These are phyloP conservation scores for Penicillium taxi DNA, from an alignment of 495 filamentous ascomycete genomes.

Conservation along the genomic window DNA sequence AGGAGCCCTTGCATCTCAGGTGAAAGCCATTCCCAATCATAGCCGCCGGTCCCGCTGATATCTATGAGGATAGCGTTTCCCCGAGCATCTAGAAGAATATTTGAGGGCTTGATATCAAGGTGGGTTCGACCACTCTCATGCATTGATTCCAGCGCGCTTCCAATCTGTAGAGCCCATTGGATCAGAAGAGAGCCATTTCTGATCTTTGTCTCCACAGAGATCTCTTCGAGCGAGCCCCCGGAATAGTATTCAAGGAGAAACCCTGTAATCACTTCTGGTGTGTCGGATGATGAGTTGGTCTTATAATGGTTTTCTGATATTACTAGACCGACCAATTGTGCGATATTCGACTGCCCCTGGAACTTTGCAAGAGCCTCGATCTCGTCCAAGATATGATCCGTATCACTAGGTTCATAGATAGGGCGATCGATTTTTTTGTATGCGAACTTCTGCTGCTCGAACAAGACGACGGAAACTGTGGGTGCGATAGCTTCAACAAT, in stretches of 20 bases:
- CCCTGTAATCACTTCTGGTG: conserved; percentile 8
- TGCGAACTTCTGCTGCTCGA: conserved; percentile 4
- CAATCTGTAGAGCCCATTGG: conserved; percentile 23
- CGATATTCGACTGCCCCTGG: conserved; percentile 10
- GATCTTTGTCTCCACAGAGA: background rate
- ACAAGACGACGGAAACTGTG: conserved; percentile 6
- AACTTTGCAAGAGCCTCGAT: conserved; percentile 10
- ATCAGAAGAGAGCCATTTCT: conserved; percentile 6
- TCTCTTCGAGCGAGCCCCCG: conserved; percentile 11
- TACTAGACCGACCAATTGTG: conserved; percentile 12
- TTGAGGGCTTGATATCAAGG: conserved; percentile 31
- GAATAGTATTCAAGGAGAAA: conserved; percentile 17
- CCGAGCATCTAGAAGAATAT: conserved; percentile 21
- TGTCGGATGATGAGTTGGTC: conserved; percentile 2
- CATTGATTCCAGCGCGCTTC: conserved; percentile 12
- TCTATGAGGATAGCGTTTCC: conserved; percentile 26
- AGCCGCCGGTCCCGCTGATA: conserved; percentile 27
- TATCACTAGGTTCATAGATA: conserved; percentile 9
- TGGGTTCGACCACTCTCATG: conserved; percentile 23
- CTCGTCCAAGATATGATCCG: conserved; percentile 10
- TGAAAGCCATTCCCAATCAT: too few relatives aligned
- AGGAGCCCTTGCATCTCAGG: too few relatives aligned
- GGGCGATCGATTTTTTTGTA: conserved; percentile 14
- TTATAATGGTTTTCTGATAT: conserved; percentile 14
- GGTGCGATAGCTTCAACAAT: conserved; percentile 4